Evolutionary conservation across 306 rosid species (phyloP), one percentile per base, ranked within the genome.

Genomic region (Gleditsia sinensis): DNA sequence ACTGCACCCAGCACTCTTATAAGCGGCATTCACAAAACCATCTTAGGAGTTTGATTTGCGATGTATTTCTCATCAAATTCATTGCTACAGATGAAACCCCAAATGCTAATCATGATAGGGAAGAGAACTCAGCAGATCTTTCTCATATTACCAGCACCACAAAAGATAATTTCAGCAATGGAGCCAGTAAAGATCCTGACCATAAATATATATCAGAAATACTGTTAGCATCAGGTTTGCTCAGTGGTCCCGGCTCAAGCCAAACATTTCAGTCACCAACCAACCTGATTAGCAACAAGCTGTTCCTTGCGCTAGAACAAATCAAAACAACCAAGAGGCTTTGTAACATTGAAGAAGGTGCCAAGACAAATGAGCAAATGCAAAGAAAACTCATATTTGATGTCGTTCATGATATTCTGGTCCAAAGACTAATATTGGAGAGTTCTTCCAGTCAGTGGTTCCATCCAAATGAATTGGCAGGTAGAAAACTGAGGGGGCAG

Each of bases 371-470:
- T 11, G 60, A 80, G 32, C 79, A 78, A 80, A 67, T 80, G 66
- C 91, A 84, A 75, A 89, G 97, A 65, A 90, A 83, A 75, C 93
- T 88, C 62, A 67, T 88, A 74, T 87, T 94, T 49, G 97, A 94
- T 67, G 88, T 81, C 7, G 89, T 90, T 34, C 82, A 82, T 63
- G 97, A 94, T 72, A 82, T 85, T 61, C 77, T 91, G 40, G 80
- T 75, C 72, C 83, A 72, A 39, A 93, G 83, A 33, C 73, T 82
- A 75, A 72, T 62, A 43, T 74, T 64, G 54, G 81, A 63, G 78
- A 81, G 80, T 60, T 78, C 86, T 53, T 75, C 82, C 63, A 79
- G 78, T 59, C 72, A 77, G 72, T 69, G 93, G 87, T 51, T 73
- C 72, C 56, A 82, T 58, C 76, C 57, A 74, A 80, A 85, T 67